These are phyloP conservation scores for Mucor mucedo DNA, from an alignment of 371 early-diverging fungal genomes.

Conservation along the genomic window DNA sequence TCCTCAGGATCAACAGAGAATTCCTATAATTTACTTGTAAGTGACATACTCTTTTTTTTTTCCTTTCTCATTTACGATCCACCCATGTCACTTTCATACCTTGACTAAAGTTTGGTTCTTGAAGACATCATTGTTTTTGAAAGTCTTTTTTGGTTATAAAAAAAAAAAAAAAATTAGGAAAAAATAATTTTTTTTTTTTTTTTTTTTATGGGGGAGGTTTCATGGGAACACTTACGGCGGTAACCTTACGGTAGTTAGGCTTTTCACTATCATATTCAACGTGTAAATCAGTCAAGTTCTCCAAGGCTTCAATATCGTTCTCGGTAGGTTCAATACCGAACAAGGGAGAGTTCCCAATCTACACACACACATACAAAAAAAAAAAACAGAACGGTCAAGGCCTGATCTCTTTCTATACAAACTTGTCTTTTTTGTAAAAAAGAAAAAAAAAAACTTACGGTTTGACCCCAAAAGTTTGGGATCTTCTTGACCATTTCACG, in stretches of 20 bases:
- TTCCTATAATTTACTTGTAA: constrained; percentile 27
- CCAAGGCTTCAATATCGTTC: constrained; percentile 49
- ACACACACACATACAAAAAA: neutral
- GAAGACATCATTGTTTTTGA: constrained; percentile 60
- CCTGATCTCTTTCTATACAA: too few species aligned
- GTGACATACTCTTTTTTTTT: neutral
- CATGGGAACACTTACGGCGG: constrained; percentile 44
- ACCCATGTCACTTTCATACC: constrained; percentile 22
- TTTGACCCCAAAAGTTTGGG: constrained; percentile 61
- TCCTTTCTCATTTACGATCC: too few species aligned
- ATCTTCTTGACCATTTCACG: constrained; percentile 61
- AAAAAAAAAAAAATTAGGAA: constrained; percentile 4
- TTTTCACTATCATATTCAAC: constrained; percentile 58
- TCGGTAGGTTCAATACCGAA: constrained; percentile 26
- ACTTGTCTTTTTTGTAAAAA: neutral
- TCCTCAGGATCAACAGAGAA: constrained; percentile 47
- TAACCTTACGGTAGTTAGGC: constrained; percentile 53
- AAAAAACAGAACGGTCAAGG: too few species aligned
- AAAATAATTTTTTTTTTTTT: neutral
- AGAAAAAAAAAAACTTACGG: constrained; percentile 27
- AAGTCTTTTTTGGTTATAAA: constrained; percentile 37
- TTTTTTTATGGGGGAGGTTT: neutral
- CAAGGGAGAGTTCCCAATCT: constrained; percentile 46
- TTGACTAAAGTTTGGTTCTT: constrained; percentile 62
- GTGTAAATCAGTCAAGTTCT: constrained; percentile 60